These are phyloP conservation scores for Calvatia gigantea DNA, from an alignment of 768 basidiomycete genomes.

Conservation along the genomic window DNA sequence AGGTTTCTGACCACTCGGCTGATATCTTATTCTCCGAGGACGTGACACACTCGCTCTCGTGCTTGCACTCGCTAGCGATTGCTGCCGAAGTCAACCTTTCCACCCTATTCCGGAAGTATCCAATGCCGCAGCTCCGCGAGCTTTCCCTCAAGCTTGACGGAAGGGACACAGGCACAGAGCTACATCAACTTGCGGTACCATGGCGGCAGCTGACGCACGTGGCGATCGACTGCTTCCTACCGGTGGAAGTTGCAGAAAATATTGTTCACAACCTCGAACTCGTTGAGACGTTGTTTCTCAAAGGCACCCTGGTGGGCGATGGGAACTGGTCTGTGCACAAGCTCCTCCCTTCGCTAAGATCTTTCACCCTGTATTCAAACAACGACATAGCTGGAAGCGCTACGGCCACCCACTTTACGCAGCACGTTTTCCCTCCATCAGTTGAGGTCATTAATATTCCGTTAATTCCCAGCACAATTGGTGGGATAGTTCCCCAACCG, in stretches of 20 bases:
- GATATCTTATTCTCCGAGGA: background rate
- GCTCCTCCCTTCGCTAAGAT: background rate
- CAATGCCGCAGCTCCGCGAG: background rate
- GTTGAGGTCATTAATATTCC: background rate
- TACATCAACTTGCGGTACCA: background rate
- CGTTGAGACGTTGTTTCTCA: background rate
- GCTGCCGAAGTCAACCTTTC: background rate
- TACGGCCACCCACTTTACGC: background rate
- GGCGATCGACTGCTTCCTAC: background rate
- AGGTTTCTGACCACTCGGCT: background rate
- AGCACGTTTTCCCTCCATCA: background rate
- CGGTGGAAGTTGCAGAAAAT: background rate
- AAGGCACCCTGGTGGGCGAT: background rate
- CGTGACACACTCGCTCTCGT: background rate
- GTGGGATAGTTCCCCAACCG: background rate
- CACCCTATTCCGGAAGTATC: background rate
- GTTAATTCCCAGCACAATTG: background rate
- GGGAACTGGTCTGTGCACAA: background rate
- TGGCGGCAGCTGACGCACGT: background rate
- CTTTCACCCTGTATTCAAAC: background rate
- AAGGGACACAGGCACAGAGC: background rate
- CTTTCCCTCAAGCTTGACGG: background rate
- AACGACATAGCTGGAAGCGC: background rate
- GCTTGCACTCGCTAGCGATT: slow-evolving; percentile 2
- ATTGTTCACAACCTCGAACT: background rate